Percentiles rank a stretch among this genome's conserved stretches.
Evolutionary conservation across 805 yeast species (phyloP).

Genomic region (Saturnispora bothae): DNA sequence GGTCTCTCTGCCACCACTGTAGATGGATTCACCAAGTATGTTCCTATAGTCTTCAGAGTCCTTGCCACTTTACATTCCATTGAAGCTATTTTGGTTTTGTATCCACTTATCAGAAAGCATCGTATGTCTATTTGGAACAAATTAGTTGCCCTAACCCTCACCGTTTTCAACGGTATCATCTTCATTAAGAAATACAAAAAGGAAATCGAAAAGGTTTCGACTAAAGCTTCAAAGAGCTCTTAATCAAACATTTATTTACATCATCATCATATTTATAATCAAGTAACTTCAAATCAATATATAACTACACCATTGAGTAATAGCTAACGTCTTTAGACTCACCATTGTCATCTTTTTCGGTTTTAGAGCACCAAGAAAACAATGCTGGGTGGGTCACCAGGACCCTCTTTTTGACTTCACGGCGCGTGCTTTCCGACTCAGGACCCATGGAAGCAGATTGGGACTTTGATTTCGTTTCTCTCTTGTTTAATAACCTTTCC

Average conservation of each 20-base stretch:
- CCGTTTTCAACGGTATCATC: slow-evolving; percentile 53
- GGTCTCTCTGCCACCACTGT: slow-evolving; percentile 9
- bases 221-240: slow-evolving; percentile 11
- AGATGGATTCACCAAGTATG: slow-evolving; percentile 7
- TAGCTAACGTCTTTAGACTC: slow-evolving; percentile 12
- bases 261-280: no score
- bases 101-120: slow-evolving; percentile 44
- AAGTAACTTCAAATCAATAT: no score
- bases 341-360: slow-evolving; percentile 14
- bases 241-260: neutral
- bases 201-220: slow-evolving; percentile 8
- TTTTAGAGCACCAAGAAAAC: slow-evolving; percentile 30
- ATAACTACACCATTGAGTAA: slow-evolving; percentile 19
- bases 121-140: slow-evolving; percentile 46
- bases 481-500: slow-evolving; percentile 54
- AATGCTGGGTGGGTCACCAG: slow-evolving; percentile 40
- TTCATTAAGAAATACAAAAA: slow-evolving; percentile 35
- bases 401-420: slow-evolving; percentile 18
- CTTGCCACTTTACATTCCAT: slow-evolving; percentile 35
- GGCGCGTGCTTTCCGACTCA: slow-evolving; percentile 2
- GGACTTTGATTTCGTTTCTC: slow-evolving; percentile 19
- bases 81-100: slow-evolving; percentile 38
- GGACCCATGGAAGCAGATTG: slow-evolving; percentile 7
- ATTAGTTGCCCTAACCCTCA: slow-evolving; percentile 42
- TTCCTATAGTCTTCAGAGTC: slow-evolving; percentile 12